Conservation (phyloP, 768 basidiomycete species). For the Lenzites betulinus region DNA sequence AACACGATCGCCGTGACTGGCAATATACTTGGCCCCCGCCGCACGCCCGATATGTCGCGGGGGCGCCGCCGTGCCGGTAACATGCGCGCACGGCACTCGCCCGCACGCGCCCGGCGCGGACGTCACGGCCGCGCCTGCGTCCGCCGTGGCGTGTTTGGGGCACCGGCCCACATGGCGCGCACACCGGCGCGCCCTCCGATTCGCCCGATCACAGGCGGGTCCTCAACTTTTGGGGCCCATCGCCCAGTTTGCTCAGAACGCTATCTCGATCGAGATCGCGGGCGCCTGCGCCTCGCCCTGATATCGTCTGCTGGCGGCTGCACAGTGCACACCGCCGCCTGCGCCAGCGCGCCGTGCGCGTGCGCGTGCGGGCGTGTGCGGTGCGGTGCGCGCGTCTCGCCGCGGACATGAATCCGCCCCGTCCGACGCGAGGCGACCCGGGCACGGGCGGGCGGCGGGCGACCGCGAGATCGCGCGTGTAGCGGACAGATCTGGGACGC, state of each 20-base stretch:
- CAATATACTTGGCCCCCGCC: conserved; percentile 9
- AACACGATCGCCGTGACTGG: conserved; percentile 22
- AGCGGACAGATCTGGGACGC: conserved; percentile 9
- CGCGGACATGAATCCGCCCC: no score
- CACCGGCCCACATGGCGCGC: conserved; percentile 18
- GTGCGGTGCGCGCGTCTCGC: no score
- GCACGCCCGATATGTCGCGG: conserved; percentile 12
- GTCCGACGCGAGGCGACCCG: no score
- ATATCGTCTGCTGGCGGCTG: not conserved
- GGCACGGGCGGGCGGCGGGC: not conserved
- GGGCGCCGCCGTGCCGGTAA: conserved; percentile 26
- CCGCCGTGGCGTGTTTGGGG: conserved; percentile 21
- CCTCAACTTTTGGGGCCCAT: conserved; percentile 21
- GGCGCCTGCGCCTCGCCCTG: not conserved
- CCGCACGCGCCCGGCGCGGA: no score
- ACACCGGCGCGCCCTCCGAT: conserved; percentile 16
- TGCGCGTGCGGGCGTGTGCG: not conserved
- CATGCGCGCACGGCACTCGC: conserved; percentile 13
- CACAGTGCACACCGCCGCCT: not conserved
- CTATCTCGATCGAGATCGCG: conserved; percentile 21
- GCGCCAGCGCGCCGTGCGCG: no score
- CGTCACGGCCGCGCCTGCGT: no score
- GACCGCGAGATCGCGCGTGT: conserved; percentile 12
- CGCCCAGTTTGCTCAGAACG: conserved; percentile 21
- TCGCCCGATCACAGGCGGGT: conserved; percentile 20